A percentile compares a stretch with the other conserved stretches of the same genome.
phyloP scores from a whole-genome alignment of 768 basidiomycete genomes.

The Exidia glandulosa region DNA sequence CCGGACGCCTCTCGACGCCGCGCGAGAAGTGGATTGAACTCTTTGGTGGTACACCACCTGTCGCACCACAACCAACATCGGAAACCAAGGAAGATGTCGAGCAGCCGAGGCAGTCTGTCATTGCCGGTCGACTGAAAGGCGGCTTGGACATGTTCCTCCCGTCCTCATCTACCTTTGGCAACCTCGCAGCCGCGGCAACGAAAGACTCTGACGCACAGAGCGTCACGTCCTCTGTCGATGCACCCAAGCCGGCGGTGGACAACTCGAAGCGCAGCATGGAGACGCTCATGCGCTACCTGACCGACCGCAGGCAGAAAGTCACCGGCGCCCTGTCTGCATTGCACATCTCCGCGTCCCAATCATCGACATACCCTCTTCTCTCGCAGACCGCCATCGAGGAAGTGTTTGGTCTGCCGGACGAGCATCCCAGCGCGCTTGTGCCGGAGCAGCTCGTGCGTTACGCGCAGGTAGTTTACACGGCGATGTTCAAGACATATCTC shows the following conservation, averaged over 20 bases:
- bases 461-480: constrained; percentile 92
- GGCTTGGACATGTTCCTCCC: constrained; percentile 44
- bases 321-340: constrained; percentile 62
- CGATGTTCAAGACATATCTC: constrained; percentile 86
- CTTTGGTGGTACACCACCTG: constrained; percentile 64
- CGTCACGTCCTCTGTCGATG: constrained; percentile 13
- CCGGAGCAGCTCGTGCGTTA: constrained; percentile 80
- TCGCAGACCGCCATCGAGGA: constrained; percentile 65
- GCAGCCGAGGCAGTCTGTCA: constrained; percentile 25
- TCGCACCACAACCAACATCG: constrained; percentile 11
- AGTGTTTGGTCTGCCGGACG: constrained; percentile 67
- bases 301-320: constrained; percentile 83
- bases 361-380: constrained; percentile 56
- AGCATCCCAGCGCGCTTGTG: constrained; percentile 56
- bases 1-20: constrained; percentile 65
- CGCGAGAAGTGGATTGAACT: constrained; percentile 66
- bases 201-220: constrained; percentile 62
- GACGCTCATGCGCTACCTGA: constrained; percentile 75
- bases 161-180: constrained; percentile 11
- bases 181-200: not conserved
- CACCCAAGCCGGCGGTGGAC: not conserved
- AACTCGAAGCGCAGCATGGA: constrained; percentile 53
- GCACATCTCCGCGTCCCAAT: constrained; percentile 54
- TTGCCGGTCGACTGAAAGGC: constrained; percentile 38
- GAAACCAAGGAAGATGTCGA: constrained; percentile 9